Conservation (phyloP, 441 rosid genomes). For the Erodium moschatum region DNA sequence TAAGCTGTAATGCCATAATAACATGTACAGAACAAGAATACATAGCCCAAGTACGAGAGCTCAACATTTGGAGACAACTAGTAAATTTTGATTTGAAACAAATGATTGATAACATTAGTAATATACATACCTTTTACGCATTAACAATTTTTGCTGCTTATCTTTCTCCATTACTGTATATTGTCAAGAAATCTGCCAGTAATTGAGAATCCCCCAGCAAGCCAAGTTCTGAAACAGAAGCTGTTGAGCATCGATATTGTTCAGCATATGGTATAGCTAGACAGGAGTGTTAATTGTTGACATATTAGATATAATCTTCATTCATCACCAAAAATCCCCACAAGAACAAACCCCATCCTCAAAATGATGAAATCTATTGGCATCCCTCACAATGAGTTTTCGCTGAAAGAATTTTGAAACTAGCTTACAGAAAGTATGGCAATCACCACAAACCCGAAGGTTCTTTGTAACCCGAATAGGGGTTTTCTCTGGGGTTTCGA, state of each 20-base stretch:
- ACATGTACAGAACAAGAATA: neutral
- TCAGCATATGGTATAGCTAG: too few species aligned
- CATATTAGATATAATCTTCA: neutral
- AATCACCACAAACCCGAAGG: slow-evolving; percentile 73
- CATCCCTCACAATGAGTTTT: slow-evolving; percentile 64
- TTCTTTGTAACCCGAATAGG: slow-evolving; percentile 61
- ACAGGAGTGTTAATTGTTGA: too few species aligned
- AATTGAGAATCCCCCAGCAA: neutral
- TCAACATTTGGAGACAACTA: neutral
- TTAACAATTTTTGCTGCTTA: neutral
- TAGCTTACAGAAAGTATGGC: slow-evolving; percentile 68
- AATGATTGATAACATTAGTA: neutral
- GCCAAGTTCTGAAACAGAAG: neutral
- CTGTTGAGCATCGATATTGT: too few species aligned
- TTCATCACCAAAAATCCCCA: slow-evolving; percentile 58
- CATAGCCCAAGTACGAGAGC: neutral
- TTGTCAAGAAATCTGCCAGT: neutral
- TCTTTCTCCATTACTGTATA: neutral
- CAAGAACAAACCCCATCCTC: slow-evolving; percentile 66
- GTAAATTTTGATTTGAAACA: neutral
- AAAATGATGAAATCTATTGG: slow-evolving; percentile 81
- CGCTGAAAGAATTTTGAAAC: slow-evolving; percentile 50
- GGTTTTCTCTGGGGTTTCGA: slow-evolving; percentile 35
- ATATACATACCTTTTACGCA: neutral
- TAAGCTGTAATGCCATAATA: neutral